phyloP scores from a whole-genome alignment of 1,284 basidiomycete species.

The Moniliophthora roreri region DNA sequence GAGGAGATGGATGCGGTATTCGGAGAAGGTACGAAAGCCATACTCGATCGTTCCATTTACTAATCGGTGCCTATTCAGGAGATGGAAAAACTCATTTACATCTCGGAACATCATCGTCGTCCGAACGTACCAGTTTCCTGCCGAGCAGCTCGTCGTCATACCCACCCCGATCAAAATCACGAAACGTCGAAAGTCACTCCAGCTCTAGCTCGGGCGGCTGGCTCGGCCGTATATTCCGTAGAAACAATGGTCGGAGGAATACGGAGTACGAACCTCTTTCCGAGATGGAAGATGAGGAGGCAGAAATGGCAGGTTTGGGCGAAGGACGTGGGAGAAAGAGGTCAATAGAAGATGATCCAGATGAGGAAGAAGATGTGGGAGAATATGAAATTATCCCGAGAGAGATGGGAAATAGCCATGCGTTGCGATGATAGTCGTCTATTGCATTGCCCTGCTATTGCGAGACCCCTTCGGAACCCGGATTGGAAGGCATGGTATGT shows the following conservation, averaged over 20 bases:
- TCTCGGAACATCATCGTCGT: neutral
- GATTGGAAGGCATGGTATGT: no score
- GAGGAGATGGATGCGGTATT: slow-evolving; percentile 86
- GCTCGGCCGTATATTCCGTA: slow-evolving; percentile 51
- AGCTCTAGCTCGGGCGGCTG: slow-evolving; percentile 33
- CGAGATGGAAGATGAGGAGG: slow-evolving; percentile 36
- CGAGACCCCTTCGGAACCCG: no score
- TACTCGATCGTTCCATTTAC: neutral
- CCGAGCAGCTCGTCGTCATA: slow-evolving; percentile 20
- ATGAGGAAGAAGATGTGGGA: slow-evolving; percentile 11
- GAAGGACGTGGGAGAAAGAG: neutral
- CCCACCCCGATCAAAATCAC: slow-evolving; percentile 33
- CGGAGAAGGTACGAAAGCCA: slow-evolving; percentile 59
- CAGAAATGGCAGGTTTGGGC: slow-evolving; percentile 2
- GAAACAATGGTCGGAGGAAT: slow-evolving; percentile 33
- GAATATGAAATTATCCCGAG: slow-evolving; percentile 7
- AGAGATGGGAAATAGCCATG: neutral
- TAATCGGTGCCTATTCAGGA: neutral
- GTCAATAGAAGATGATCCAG: slow-evolving; percentile 2
- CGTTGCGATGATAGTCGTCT: no score
- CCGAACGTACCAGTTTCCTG: slow-evolving; percentile 12
- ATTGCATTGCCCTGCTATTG: no score
- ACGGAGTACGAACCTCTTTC: slow-evolving; percentile 55
- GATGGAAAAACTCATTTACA: slow-evolving; percentile 1
- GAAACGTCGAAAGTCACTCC: slow-evolving; percentile 23